Percentiles rank a stretch among this genome's conserved stretches.
phyloP scores from a whole-genome alignment of 371 early-diverging fungal genomes.

The Entomophthora muscae region DNA sequence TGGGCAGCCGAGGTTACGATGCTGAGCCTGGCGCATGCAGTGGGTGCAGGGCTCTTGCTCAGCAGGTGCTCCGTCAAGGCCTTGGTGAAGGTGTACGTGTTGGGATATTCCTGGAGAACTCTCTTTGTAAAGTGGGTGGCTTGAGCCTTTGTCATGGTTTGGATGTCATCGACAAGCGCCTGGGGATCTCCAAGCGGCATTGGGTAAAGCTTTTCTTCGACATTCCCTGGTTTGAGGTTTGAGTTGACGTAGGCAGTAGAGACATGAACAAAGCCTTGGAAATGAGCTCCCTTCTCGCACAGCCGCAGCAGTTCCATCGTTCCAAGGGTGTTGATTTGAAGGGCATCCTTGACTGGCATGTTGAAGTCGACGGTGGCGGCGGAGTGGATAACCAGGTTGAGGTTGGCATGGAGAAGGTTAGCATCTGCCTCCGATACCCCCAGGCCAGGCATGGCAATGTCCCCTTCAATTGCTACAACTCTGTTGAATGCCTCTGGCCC shows the following conservation, averaged over 20 bases:
- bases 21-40: conserved; percentile 27
- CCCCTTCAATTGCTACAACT: conserved; percentile 26
- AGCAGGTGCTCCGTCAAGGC: conserved; percentile 32
- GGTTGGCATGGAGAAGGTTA: conserved; percentile 19
- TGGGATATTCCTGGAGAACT: no score
- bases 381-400: no score
- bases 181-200: conserved; percentile 27
- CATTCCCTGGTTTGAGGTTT: conserved; percentile 24
- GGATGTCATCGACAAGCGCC: no score
- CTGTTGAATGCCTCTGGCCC: conserved; percentile 18
- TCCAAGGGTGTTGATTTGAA: conserved; percentile 28
- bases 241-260: no score
- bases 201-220: conserved; percentile 25
- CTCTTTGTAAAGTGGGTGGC: no score
- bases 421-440: conserved; percentile 25
- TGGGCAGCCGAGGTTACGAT: conserved; percentile 24
- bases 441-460: conserved; percentile 23
- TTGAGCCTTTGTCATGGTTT: no score
- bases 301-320: conserved; percentile 27
- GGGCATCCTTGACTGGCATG: conserved; percentile 20
- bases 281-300: conserved; percentile 23
- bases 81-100: conserved; percentile 31
- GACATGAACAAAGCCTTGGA: conserved; percentile 27
- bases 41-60: conserved; percentile 20
- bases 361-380: conserved; percentile 33